Percentiles rank a stretch among this genome's conserved stretches.
Evolutionary conservation across 78 protist genomes (phyloP).

Genomic region (Dictyostelium firmibasis): DNA sequence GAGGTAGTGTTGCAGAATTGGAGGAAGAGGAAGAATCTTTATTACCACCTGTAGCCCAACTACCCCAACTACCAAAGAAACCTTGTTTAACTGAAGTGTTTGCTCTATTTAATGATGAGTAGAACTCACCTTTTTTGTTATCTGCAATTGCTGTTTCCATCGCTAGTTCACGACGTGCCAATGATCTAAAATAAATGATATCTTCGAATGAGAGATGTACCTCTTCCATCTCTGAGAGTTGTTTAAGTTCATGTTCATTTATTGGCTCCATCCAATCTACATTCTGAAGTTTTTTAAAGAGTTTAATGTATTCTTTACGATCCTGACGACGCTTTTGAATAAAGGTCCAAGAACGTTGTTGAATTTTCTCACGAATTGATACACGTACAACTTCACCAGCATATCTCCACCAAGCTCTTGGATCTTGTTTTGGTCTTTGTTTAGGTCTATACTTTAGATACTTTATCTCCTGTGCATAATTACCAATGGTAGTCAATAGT

Average conservation of each 20-base stretch:
- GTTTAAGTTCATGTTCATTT: slow-evolving; percentile 12
- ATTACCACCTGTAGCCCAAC: neutral
- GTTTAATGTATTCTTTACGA: slow-evolving; percentile 52
- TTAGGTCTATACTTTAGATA: slow-evolving; percentile 65
- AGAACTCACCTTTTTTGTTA: slow-evolving; percentile 59
- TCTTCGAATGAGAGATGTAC: slow-evolving; percentile 39
- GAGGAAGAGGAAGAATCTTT: neutral
- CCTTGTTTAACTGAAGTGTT: neutral
- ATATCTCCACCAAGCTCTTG: slow-evolving; percentile 70
- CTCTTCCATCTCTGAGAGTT: slow-evolving; percentile 61
- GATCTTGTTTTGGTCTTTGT: slow-evolving; percentile 69
- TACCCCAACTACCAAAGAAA: slow-evolving; percentile 1
- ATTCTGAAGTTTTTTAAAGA: slow-evolving; percentile 57
- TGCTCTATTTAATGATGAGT: slow-evolving; percentile 23
- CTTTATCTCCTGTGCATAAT: slow-evolving; percentile 67
- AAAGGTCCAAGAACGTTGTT: slow-evolving; percentile 55
- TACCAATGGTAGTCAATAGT: slow-evolving; percentile 46
- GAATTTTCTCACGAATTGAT: slow-evolving; percentile 58
- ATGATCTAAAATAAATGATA: slow-evolving; percentile 63
- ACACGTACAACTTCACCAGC: slow-evolving; percentile 50
- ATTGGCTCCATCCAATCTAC: slow-evolving; percentile 76
- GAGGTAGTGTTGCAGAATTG: neutral
- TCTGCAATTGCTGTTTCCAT: slow-evolving; percentile 60
- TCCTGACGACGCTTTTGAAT: slow-evolving; percentile 64
- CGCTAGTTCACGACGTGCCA: slow-evolving; percentile 67